phyloP scores from a whole-genome alignment of 805 yeast genomes.

The Yarrowia osloensis region DNA sequence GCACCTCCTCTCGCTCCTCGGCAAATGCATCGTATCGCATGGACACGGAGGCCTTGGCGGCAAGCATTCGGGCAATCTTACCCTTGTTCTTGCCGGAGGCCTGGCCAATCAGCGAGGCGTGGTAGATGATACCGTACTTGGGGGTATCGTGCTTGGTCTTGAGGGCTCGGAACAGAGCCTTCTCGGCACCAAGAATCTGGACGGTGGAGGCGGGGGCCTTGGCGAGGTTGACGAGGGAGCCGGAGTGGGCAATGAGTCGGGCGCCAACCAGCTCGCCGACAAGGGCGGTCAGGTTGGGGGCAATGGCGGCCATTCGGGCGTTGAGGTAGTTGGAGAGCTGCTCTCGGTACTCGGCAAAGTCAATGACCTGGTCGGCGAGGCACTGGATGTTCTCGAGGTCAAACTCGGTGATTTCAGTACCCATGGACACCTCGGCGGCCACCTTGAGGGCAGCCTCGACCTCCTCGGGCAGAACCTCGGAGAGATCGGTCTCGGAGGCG shows the following conservation, averaged over 20 bases:
- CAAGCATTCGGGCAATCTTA: conserved; percentile 96
- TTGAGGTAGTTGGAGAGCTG: conserved; percentile 81
- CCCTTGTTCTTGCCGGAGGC: conserved; percentile 98
- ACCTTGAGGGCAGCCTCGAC: conserved; percentile 53
- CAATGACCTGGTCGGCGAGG: conserved; percentile 91
- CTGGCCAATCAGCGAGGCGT: conserved; percentile 89
- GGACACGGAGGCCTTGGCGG: conserved; percentile 97
- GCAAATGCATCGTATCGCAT: conserved; percentile 95
- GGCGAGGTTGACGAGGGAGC: conserved; percentile 92
- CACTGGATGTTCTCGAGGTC: conserved; percentile 90
- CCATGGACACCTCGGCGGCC: conserved; percentile 97
- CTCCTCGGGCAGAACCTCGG: conserved; percentile 90
- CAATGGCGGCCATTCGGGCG: conserved; percentile 96
- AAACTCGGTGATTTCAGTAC: conserved; percentile 93
- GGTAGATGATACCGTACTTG: conserved; percentile 92
- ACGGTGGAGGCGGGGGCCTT: conserved; percentile 99
- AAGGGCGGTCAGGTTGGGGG: conserved; percentile 93
- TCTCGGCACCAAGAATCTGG: conserved; percentile 96
- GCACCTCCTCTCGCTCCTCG: conserved; percentile 89
- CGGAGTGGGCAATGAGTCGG: conserved; percentile 96
- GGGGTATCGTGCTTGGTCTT: conserved; percentile 97
- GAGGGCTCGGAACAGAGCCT: conserved; percentile 93
- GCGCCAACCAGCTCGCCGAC: conserved; percentile 99
- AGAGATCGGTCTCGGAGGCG: conserved; percentile 80
- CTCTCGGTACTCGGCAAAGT: conserved; percentile 86